These are phyloP conservation scores for Centrapalus pauciflorus DNA, from an alignment of 129 eudicot genomes.

Conservation along the genomic window DNA sequence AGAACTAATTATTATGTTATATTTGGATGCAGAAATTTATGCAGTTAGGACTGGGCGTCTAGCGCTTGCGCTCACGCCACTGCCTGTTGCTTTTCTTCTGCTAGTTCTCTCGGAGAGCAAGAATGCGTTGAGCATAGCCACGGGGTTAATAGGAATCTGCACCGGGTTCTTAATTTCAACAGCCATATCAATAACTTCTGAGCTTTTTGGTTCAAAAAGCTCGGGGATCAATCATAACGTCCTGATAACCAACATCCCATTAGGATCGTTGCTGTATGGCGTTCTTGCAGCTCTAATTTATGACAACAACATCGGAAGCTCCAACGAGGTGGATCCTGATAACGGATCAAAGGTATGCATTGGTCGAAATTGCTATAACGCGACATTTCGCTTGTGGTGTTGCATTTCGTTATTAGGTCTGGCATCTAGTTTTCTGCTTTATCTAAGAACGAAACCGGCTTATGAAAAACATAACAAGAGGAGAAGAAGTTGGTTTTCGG, in stretches of 20 bases:
- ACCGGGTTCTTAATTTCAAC: slow-evolving; percentile 69
- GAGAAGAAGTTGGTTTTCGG: slow-evolving; percentile 14
- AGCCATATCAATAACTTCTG: slow-evolving; percentile 68
- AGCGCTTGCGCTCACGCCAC: slow-evolving; percentile 43
- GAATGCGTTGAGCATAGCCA: slow-evolving; percentile 30
- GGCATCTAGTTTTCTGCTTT: slow-evolving; percentile 47
- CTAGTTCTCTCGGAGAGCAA: slow-evolving; percentile 36
- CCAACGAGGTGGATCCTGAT: slow-evolving; percentile 16
- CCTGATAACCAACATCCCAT: slow-evolving; percentile 68
- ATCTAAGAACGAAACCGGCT: slow-evolving; percentile 47
- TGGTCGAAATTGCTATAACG: slow-evolving; percentile 52
- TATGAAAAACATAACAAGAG: slow-evolving; percentile 27
- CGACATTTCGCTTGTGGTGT: slow-evolving; percentile 59
- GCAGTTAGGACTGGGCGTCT: slow-evolving; percentile 62
- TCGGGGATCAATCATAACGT: slow-evolving; percentile 71
- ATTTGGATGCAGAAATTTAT: slow-evolving; percentile 36
- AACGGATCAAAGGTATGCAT: slow-evolving; percentile 45
- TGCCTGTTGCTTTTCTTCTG: slow-evolving; percentile 50
- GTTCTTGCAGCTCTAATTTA: slow-evolving; percentile 50
- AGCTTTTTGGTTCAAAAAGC: slow-evolving; percentile 64
- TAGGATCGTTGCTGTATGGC: slow-evolving; percentile 66
- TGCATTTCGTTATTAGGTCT: slow-evolving; percentile 50
- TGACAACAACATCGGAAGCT: slow-evolving; percentile 30
- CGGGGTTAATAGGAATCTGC: slow-evolving; percentile 57
- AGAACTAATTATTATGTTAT: neutral